Conservation (phyloP, 805 yeast species). For the Metschnikowia corniflorae region DNA sequence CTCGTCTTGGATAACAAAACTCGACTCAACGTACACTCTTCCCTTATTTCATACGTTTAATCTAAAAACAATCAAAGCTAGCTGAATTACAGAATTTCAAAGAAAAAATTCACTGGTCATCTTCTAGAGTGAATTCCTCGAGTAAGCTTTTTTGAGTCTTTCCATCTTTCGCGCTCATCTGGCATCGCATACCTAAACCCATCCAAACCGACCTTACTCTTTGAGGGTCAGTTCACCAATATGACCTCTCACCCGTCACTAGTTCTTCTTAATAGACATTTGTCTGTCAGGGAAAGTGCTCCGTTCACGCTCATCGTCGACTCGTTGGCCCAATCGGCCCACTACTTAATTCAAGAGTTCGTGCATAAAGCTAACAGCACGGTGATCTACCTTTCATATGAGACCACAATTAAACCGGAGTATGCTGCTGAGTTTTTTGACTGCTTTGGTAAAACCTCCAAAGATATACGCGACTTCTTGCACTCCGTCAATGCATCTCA, state of each 20-base stretch:
- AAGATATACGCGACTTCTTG: slow-evolving; percentile 21
- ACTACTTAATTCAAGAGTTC: slow-evolving; percentile 56
- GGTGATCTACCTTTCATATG: slow-evolving; percentile 62
- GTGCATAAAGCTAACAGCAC: slow-evolving; percentile 37
- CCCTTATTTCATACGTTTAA: too few species aligned
- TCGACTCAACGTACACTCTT: too few species aligned
- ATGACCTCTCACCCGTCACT: slow-evolving; percentile 35
- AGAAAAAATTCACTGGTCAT: too few species aligned
- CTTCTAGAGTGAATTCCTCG: too few species aligned
- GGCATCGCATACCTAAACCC: too few species aligned
- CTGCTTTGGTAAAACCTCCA: slow-evolving; percentile 27
- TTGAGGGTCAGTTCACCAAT: too few species aligned
- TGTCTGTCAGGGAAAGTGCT: slow-evolving; percentile 67
- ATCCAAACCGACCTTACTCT: too few species aligned
- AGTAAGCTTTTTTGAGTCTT: too few species aligned
- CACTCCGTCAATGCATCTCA: slow-evolving; percentile 18
- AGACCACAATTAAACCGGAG: slow-evolving; percentile 52
- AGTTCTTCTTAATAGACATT: slow-evolving; percentile 61
- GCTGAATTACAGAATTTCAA: too few species aligned
- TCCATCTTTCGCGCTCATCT: too few species aligned
- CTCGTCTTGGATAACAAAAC: too few species aligned
- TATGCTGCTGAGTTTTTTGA: slow-evolving; percentile 49
- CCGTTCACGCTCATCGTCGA: slow-evolving; percentile 74
- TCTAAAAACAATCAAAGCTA: too few species aligned
- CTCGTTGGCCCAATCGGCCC: slow-evolving; percentile 65